A percentile compares a stretch with the other conserved stretches of the same genome.
Conservation (phyloP, 495 filamentous ascomycete genomes). For the Hypoxylon lienhwacheense region DNA sequence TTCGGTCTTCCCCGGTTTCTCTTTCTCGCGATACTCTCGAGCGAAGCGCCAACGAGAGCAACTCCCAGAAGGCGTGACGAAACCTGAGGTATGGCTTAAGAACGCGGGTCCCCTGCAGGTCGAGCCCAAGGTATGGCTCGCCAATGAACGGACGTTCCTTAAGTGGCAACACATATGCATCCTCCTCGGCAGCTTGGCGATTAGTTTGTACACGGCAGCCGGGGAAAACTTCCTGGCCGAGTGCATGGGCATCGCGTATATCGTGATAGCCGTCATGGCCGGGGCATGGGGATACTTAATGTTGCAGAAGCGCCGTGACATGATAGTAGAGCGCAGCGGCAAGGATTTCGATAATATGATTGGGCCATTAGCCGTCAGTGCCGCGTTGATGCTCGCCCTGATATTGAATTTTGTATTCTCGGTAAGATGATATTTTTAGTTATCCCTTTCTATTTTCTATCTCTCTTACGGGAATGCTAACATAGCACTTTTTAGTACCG, state of each 20-base stretch:
- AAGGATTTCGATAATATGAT: conserved; percentile 87
- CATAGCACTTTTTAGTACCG: conserved; percentile 34
- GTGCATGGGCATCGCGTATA: conserved; percentile 77
- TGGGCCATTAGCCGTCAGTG: conserved; percentile 81
- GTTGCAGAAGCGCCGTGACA: conserved; percentile 69
- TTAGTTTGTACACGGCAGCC: conserved; percentile 86
- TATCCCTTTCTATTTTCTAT: background rate
- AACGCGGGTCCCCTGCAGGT: conserved; percentile 87
- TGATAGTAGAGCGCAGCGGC: conserved; percentile 83
- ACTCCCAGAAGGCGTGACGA: conserved; percentile 82
- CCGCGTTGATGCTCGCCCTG: conserved; percentile 75
- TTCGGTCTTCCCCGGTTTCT: conserved; percentile 72
- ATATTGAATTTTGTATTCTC: conserved; percentile 89
- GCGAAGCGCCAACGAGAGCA: conserved; percentile 45
- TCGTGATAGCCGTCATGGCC: conserved; percentile 76
- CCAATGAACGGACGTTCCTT: conserved; percentile 95
- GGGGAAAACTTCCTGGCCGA: conserved; percentile 74
- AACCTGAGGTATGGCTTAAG: conserved; percentile 86
- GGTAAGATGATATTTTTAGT: conserved; percentile 38
- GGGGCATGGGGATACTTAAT: conserved; percentile 86
- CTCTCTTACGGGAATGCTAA: conserved; percentile 6
- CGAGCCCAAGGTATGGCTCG: conserved; percentile 97
- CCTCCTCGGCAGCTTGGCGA: conserved; percentile 75
- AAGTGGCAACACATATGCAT: conserved; percentile 96
- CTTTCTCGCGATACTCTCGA: conserved; percentile 68